A percentile compares a stretch with the other conserved stretches of the same genome.
Conservation (phyloP, 1,139 yeast genomes). For the Magnusiomyces starmeri region DNA sequence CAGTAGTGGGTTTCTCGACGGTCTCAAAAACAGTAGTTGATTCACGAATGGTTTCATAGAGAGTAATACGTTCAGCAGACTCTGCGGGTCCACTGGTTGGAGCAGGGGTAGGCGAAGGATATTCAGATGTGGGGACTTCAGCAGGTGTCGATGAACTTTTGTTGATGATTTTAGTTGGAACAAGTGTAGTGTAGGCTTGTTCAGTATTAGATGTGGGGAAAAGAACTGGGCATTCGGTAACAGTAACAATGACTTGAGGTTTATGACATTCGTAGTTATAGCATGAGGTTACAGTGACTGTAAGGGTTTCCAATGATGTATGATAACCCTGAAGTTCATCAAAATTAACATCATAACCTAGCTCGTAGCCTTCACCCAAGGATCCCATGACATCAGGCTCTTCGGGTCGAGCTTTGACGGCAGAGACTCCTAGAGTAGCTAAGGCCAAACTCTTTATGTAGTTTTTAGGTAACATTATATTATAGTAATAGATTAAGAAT, state of each 20-base stretch:
- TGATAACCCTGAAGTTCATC: slow-evolving; percentile 3
- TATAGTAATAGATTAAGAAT: neutral
- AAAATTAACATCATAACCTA: neutral
- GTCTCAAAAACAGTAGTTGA: slow-evolving; percentile 3
- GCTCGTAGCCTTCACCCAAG: neutral
- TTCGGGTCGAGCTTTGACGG: slow-evolving; percentile 1
- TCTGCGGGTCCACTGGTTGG: neutral
- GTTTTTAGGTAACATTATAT: neutral
- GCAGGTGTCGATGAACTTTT: neutral
- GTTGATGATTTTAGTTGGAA: slow-evolving; percentile 1
- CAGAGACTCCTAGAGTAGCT: slow-evolving; percentile 1
- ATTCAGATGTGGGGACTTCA: neutral
- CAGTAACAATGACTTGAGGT: neutral
- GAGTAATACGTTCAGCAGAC: neutral
- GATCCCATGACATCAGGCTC: neutral
- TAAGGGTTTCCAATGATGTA: neutral
- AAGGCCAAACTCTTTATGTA: slow-evolving; percentile 4
- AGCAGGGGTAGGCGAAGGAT: neutral
- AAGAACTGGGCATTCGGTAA: slow-evolving; percentile 7
- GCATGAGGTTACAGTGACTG: slow-evolving; percentile 9
- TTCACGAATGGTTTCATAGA: neutral
- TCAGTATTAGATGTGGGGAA: slow-evolving; percentile 4
- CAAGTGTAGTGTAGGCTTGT: slow-evolving; percentile 1
- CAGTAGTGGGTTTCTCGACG: slow-evolving; percentile 2
- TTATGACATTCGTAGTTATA: neutral